Base-by-base conservation (phyloP, 2,329 filamentous ascomycete genomes). In the Amesomyces nigricolor region DNA sequence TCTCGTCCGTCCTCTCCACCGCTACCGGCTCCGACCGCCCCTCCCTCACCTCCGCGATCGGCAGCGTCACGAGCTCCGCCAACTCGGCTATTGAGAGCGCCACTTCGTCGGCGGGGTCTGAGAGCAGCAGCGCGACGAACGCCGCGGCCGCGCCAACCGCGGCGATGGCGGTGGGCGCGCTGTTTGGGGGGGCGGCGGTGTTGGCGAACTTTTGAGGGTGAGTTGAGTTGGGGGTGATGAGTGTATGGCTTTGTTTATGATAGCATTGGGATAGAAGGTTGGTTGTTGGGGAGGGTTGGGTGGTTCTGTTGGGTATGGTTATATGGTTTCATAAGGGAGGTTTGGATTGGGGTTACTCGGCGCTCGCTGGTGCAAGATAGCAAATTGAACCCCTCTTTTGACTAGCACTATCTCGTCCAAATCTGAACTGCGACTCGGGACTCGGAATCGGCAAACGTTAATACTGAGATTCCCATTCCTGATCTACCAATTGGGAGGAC, bases 101-200 rank as follows among this genome's bases (percentile, higher is more conserved):
- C 29, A 38, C 17, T 22, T 9, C 16, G 11, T 16, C 9, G n/a
- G 16, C 39, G 1, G 51, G 38, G 14, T 53, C 54, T 35, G 50
- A 54, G 37, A 56, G 54, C 30, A 44, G 29, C 14, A 60, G 47
- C 26, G 56, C 50, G 9, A 61, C n/a, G 53, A 66, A 61, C 7
- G 69, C 70, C 6, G 60, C 53, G 6, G 65, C 71, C 45, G 63
- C 65, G 53, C 70, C 69, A 58, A 76, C 74, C 14, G 76, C 68
- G 29, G 74, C 70, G 29, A 61, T 77, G 42, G 75, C 71, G 17
- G 65, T 78, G 46, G 75, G 75, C 32, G 75, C 75, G 22, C 67
- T 78, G 56, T 66, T 78, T 47, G 76, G 75, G 22, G 76, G 75
- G 62, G 74, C 72, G 3, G 76, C 73, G 49, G 55, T 49, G 22